Conservation (phyloP, 2,329 filamentous ascomycete species). For the Talaromyces sp. region DNA sequence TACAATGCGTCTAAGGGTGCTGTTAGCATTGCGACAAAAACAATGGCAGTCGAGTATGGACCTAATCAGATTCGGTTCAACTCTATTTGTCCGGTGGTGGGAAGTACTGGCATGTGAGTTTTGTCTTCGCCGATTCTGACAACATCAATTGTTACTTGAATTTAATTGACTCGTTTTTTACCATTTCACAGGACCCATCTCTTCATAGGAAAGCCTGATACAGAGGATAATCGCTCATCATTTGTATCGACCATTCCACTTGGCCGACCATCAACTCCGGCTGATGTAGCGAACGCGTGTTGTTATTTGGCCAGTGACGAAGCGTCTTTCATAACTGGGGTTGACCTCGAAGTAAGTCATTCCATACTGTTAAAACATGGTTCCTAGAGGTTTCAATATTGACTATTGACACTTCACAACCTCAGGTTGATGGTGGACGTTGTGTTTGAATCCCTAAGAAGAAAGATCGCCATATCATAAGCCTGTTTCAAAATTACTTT, state of each 20-base stretch:
- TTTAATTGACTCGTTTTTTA: background rate
- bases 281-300: conserved; percentile 67
- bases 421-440: conserved; percentile 7
- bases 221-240: conserved; percentile 39
- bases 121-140: background rate
- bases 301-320: conserved; percentile 71
- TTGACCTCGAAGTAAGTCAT: conserved; percentile 50
- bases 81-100: background rate
- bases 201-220: conserved; percentile 45
- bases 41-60: background rate
- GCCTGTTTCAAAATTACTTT: too few relatives aligned
- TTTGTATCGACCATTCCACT: conserved; percentile 42
- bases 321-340: conserved; percentile 65
- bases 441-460: background rate
- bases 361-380: too few relatives aligned
- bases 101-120: background rate
- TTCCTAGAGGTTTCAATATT: background rate
- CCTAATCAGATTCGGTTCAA: conserved; percentile 43
- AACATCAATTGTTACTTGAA: background rate
- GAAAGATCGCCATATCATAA: too few relatives aligned
- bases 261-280: conserved; percentile 37
- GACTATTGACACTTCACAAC: background rate
- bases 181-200: conserved; percentile 56
- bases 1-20: conserved; percentile 39
- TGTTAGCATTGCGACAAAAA: conserved; percentile 21